Base-by-base conservation (phyloP, 1,284 basidiomycete genomes). In the Cutaneotrichosporon spelunceum region DNA sequence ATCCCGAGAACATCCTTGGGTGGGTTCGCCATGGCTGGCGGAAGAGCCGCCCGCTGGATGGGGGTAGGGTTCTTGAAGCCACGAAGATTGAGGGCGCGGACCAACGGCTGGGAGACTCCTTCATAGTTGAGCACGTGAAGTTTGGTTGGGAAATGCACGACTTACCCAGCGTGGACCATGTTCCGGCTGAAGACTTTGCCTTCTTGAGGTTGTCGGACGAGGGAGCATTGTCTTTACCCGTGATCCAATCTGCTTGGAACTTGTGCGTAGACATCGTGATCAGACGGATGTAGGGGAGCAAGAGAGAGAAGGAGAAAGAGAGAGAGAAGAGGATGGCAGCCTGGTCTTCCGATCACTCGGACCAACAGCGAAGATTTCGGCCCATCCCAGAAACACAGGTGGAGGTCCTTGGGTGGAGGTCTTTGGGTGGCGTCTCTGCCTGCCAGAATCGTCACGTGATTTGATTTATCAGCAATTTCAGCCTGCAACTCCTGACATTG, bases 1-100 rank as follows among this genome's bases (percentile, higher is more conserved):
- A 99, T 99, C 57, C 93, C 96, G 21, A 99, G 91, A 10, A 99
- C 87, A 80, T 99, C 96, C 56, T 91, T 83, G 2, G 94, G 91
- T 45, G 96, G 94, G 54, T 84, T 86, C 5, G 88, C 79, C 34
- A 99, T 84, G 48, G 98, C 85, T 30, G 88, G 82, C 0, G 96
- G 96, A 57, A 99, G 90, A 3, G 93, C 84, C 19, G 90, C 84
- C 10, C 95, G 85, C 79, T 99, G 96, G 56, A 99, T 99, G 0
- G 96, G 96, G 0, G 96, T 99, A 13, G 96, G 96, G 44, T 88
- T 89, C 56, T 90, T 90, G 81, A 93, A 98, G 13, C 95, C 95
- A 73, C 96, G 88, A n/a, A 97, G 82, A 2, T 90, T 88, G 48
- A 99, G 82, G 2, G 93, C 88, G 53, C 92, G 87, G 29, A 96